A percentile compares a stretch with the other conserved stretches of the same genome.
Evolutionary conservation across 164 flowering plant species (phyloP).

Genomic region (Litsea cubeba): DNA sequence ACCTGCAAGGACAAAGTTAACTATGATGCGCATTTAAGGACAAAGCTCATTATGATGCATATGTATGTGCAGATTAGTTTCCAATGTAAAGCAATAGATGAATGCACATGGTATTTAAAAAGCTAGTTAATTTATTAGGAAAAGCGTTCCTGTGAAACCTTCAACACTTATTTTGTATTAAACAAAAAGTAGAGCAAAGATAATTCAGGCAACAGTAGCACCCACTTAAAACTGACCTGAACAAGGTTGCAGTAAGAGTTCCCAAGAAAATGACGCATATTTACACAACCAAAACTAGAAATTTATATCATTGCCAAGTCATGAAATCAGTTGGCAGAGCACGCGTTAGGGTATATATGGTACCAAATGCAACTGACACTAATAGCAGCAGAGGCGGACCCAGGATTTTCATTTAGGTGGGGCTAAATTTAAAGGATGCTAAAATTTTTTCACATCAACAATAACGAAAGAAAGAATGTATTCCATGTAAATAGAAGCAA

Average conservation of each 20-base stretch:
- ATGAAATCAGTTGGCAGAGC: not conserved
- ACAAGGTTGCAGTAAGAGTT: not conserved
- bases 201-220: not conserved
- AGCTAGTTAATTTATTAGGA: no score
- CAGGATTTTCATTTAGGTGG: no score
- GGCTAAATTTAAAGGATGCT: no score
- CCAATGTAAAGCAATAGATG: not conserved
- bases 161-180: no score
- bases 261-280: not conserved
- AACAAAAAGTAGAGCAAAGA: not conserved
- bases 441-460: no score
- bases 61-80: not conserved
- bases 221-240: not conserved
- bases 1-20: constrained; percentile 49
- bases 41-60: not conserved
- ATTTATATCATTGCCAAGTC: not conserved
- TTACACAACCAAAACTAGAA: not conserved
- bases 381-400: no score
- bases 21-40: not conserved
- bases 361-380: not conserved
- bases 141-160: no score
- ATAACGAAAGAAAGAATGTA: no score
- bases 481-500: no score
- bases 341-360: not conserved
- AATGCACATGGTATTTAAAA: not conserved